A percentile compares a stretch with the other conserved stretches of the same genome.
These are phyloP conservation scores for Termitomyces sp. DNA, from an alignment of 768 basidiomycete species.

Conservation along the genomic window DNA sequence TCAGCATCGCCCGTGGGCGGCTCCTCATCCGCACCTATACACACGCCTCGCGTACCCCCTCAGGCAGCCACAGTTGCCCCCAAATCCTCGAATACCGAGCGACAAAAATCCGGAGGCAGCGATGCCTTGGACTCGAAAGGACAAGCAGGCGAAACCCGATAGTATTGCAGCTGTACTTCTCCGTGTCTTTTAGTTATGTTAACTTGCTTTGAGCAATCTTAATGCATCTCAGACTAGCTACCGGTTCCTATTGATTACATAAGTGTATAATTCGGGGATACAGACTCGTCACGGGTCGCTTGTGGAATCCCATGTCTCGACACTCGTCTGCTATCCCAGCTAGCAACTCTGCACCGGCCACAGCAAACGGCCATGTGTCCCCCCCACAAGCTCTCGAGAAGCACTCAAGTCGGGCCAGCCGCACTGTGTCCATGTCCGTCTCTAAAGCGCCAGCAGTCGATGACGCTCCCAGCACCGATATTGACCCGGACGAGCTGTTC, in stretches of 20 bases:
- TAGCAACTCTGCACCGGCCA: conserved; percentile 14
- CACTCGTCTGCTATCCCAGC: conserved; percentile 18
- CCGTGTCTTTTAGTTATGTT: conserved; percentile 9
- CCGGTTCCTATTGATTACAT: conserved; percentile 12
- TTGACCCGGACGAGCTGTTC: conserved; percentile 74
- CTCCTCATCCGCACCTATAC: conserved; percentile 26
- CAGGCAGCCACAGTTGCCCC: conserved; percentile 23
- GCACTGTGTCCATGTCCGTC: conserved; percentile 12
- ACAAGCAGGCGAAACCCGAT: conserved; percentile 26
- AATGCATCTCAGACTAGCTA: conserved; percentile 11
- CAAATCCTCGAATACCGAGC: conserved; percentile 15
- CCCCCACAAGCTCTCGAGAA: conserved; percentile 12
- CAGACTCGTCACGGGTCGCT: conserved; percentile 6
- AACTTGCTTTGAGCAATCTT: conserved; percentile 7
- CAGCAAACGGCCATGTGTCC: conserved; percentile 19
- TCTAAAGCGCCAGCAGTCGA: conserved; percentile 14
- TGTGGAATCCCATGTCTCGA: conserved; percentile 19
- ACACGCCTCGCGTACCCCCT: conserved; percentile 26
- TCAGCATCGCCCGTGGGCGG: conserved; percentile 39
- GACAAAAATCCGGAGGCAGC: conserved; percentile 28
- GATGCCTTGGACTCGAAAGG: conserved; percentile 26
- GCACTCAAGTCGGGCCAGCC: conserved; percentile 6
- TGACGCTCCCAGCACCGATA: conserved; percentile 17
- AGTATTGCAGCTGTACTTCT: conserved; percentile 5
- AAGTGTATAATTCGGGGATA: conserved; percentile 5